phyloP scores from a whole-genome alignment of 2,329 filamentous ascomycete genomes.

The Exophiala dermatitidis region DNA sequence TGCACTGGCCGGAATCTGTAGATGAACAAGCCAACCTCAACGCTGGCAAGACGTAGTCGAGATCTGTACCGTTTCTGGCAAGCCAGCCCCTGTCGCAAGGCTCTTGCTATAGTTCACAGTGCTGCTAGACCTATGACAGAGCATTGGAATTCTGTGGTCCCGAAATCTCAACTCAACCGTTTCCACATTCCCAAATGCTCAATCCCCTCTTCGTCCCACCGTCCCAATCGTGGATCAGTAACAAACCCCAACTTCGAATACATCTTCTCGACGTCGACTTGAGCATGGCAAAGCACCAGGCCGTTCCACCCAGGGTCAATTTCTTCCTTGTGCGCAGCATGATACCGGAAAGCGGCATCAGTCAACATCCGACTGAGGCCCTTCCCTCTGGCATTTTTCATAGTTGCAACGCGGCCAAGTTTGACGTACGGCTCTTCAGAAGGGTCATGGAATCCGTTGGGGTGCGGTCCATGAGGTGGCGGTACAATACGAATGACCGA shows the following conservation, averaged over 20 bases:
- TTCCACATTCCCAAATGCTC: slow-evolving; percentile 79
- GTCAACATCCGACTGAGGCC: slow-evolving; percentile 62
- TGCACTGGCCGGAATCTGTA: no score
- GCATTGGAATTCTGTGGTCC: neutral
- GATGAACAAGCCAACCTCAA: no score
- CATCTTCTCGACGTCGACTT: slow-evolving; percentile 55
- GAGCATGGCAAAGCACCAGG: slow-evolving; percentile 71
- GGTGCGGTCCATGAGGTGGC: slow-evolving; percentile 64
- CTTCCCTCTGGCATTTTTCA: slow-evolving; percentile 57
- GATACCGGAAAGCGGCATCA: slow-evolving; percentile 61
- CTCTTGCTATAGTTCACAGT: neutral
- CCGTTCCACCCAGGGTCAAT: slow-evolving; percentile 56
- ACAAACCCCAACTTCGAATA: slow-evolving; percentile 70
- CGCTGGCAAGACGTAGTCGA: neutral
- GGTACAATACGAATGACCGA: slow-evolving; percentile 75
- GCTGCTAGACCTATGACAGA: neutral
- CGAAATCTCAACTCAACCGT: slow-evolving; percentile 26
- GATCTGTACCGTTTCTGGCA: neutral
- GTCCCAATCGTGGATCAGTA: slow-evolving; percentile 64
- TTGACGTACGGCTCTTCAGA: slow-evolving; percentile 67
- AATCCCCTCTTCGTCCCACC: slow-evolving; percentile 79
- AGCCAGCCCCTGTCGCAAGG: neutral
- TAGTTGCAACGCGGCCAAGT: slow-evolving; percentile 68
- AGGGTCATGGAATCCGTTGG: slow-evolving; percentile 28
- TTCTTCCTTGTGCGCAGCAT: slow-evolving; percentile 50